Evolutionary conservation across 108 stramenopile species (phyloP), one percentile per base, ranked within the genome.

Genomic region (Aurantiochytrium sp.): DNA sequence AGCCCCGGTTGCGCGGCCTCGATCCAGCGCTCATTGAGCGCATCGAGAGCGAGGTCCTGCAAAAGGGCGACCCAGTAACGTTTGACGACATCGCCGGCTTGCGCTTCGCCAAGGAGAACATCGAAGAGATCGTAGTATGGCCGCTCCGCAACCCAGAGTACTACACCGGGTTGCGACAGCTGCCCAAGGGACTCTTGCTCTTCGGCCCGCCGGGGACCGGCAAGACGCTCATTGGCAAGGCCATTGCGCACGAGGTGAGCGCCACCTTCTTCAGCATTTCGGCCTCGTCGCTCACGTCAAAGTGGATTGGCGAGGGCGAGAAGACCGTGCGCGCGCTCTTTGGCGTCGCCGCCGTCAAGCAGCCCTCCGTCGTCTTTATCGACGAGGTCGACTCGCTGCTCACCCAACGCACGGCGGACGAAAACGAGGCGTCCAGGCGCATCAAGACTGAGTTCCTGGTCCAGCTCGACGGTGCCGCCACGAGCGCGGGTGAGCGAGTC

Each of bases 301-400:
- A 99, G 91, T 99, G 98, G 98, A 98, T 99, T 55, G 99, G 99
- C 2, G 98, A 99, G 69, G 97, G 98, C 41, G 99, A 99, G 91
- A 98, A 98, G 90, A 89, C 98, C 52, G 99, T 99, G 21, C 90
- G 96, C 6, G 96, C 98, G 45, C 89, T 99, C 27, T 99, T 98
- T 90, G 97, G 96, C 2, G 97, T 98, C 41, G 99, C 99, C 0
- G 94, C 93, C 22, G 96, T 95, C 86, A 93, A 94, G 34, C 89
- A 96, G 86, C 97, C 98, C 4, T 89, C 96, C 4, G 96, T 99
- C 0, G 94, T 99, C 31, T 99, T 99, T 88, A 94, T 97, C 59
- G 97, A 99, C 91, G 97, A 99, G 89, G 94, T 99, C 59, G 98
- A 98, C 91, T 96, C 95, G 34, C 89, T 98, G 45, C 92, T 98